Evolutionary conservation across 1,284 basidiomycete species (phyloP), one percentile per base, ranked within the genome.

Genomic region (Ceratobasidium papillatum): DNA sequence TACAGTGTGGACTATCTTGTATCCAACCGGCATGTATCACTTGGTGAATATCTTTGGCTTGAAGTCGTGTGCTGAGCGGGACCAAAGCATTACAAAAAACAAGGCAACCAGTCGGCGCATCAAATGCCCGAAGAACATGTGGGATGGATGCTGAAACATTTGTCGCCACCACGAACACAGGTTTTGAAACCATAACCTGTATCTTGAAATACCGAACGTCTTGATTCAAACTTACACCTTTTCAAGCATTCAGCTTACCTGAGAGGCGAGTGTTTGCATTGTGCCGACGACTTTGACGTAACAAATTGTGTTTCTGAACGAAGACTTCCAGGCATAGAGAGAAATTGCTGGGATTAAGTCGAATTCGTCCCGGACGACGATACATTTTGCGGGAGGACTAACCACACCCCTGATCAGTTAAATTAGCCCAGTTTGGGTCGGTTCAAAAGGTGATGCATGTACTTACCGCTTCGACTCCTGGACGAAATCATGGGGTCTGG

Each of bases 1-100:
- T 22, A 68, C 65, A 68, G 19, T 36, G 36, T n/a, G 14, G 27
- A 3, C 19, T 3, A n/a, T 54, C 25, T 22, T 30, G 22, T 1
- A 45, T 41, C 65, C 65, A 68, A 5, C 65, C 65, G 12, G 51
- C 49, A 41, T 68, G 51, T 36, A 68, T 68, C 0, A 54, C 49
- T 43, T 54, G 65, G 22, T 54, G 34, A n/a, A 68, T 36, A 8
- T 9, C 8, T 1, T 54, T 41, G 49, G 17, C 14, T 3, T 25
- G 32, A 19, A 68, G 34, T 27, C 49, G 8, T 11, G 12, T 27
- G 36, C 0, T 25, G 4, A 41, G 51, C 1, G 47, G 65, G 17
- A 54, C 7, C 1, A 68, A 34, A 1, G 32, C 22, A 25, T 68
- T 68, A 25, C 49, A 54, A 27, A 68, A 38, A 12, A 68, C 65